Percentiles rank a stretch among this genome's conserved stretches.
phyloP scores from a whole-genome alignment of 2,329 filamentous ascomycete genomes.

The Tolypocladium tundrense region DNA sequence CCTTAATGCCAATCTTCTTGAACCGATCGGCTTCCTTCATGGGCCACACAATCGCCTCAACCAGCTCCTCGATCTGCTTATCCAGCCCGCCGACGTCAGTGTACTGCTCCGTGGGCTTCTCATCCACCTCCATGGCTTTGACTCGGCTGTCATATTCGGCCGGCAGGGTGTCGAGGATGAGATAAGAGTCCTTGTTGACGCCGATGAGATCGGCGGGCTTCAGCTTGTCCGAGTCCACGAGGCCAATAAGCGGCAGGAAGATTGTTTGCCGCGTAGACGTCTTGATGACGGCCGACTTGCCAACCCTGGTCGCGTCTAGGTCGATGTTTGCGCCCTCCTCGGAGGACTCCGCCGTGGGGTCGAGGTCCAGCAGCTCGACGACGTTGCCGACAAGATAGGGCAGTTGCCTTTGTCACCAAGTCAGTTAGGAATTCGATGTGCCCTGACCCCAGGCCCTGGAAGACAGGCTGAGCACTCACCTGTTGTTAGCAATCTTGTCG shows the following conservation, averaged over 20 bases:
- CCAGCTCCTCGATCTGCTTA: slow-evolving; percentile 98
- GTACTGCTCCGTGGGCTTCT: slow-evolving; percentile 99
- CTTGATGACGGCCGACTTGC: slow-evolving; percentile 98
- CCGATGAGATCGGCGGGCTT: slow-evolving; percentile 96
- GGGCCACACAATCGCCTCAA: slow-evolving; percentile 97
- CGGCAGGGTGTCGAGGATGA: slow-evolving; percentile 90
- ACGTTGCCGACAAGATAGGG: slow-evolving; percentile 98
- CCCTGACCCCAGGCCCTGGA: no score
- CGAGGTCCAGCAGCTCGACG: slow-evolving; percentile 91
- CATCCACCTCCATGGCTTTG: slow-evolving; percentile 99
- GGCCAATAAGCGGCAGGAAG: slow-evolving; percentile 91
- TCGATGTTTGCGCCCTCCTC: slow-evolving; percentile 99
- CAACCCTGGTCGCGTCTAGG: slow-evolving; percentile 88
- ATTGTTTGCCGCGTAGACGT: slow-evolving; percentile 97
- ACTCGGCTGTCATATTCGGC: slow-evolving; percentile 98
- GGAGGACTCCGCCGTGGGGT: slow-evolving; percentile 88
- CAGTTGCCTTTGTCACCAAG: slow-evolving; percentile 58
- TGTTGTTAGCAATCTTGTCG: slow-evolving; percentile 98
- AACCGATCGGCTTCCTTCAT: slow-evolving; percentile 99
- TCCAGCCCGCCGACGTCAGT: slow-evolving; percentile 94
- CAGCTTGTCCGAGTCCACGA: slow-evolving; percentile 89
- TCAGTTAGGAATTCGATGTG: neutral
- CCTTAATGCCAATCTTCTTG: slow-evolving; percentile 99
- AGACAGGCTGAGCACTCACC: slow-evolving; percentile 42
- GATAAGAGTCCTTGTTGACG: slow-evolving; percentile 98